Conservation (phyloP, 2,329 filamentous ascomycete species). For the Penicillium corylophilum region DNA sequence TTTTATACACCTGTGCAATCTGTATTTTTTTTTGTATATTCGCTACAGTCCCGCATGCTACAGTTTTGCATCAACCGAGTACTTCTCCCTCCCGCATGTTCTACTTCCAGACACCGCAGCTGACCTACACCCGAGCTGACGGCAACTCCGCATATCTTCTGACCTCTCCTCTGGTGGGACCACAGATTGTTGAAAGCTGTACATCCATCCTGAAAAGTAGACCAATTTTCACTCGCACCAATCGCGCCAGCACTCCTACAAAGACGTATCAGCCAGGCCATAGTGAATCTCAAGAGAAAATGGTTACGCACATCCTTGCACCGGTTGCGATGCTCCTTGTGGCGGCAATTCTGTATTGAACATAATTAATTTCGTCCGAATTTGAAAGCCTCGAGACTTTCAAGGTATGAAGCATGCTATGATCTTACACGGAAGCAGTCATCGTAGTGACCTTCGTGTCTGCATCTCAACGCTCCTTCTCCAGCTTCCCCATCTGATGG, state of each 20-base stretch:
- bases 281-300: not conserved
- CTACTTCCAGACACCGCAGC: not conserved
- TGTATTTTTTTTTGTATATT: not conserved
- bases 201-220: not conserved
- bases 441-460: not conserved
- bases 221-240: not conserved
- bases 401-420: not conserved
- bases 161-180: not conserved
- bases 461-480: not conserved
- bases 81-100: not conserved
- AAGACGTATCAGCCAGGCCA: not conserved
- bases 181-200: constrained; percentile 4
- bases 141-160: not conserved
- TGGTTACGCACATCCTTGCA: not conserved
- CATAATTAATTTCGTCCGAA: not conserved
- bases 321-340: not conserved
- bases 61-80: not conserved
- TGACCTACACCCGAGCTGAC: not conserved
- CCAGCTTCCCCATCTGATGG: not conserved
- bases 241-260: not conserved
- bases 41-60: not conserved
- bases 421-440: constrained; percentile 3
- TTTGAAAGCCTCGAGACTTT: too few relatives aligned
- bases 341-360: not conserved
- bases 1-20: not conserved